Conservation (phyloP, 169 alveolate genomes). For the Plasmodium vivax region DNA sequence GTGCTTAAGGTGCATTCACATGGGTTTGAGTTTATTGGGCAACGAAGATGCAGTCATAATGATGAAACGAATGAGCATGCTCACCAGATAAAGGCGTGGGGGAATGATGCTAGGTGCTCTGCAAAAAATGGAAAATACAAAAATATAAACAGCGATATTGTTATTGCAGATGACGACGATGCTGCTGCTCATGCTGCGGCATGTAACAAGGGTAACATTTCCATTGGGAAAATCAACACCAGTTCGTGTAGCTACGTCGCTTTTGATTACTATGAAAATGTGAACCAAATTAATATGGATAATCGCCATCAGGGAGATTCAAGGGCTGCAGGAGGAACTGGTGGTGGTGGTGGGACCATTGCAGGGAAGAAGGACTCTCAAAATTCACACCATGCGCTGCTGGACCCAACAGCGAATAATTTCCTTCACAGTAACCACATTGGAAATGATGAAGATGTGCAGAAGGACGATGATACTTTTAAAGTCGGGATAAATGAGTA, state of each 20-base stretch:
- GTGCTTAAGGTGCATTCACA: slow-evolving; percentile 88
- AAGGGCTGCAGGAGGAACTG: background rate
- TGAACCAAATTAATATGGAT: background rate
- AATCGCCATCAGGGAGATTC: background rate
- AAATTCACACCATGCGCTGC: background rate
- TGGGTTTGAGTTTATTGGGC: slow-evolving; percentile 74
- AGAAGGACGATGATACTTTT: background rate
- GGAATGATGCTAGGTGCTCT: background rate
- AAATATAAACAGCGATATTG: slow-evolving; percentile 50
- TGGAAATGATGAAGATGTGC: slow-evolving; percentile 26
- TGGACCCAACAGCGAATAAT: background rate
- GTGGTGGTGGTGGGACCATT: background rate
- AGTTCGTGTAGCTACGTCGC: slow-evolving; percentile 35
- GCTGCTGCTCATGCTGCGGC: background rate
- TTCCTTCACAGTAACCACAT: background rate
- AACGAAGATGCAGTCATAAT: slow-evolving; percentile 21
- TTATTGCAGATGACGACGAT: slow-evolving; percentile 10
- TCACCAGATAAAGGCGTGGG: background rate
- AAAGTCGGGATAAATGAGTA: slow-evolving; percentile 17
- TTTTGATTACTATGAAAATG: slow-evolving; percentile 59
- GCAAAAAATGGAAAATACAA: slow-evolving; percentile 16
- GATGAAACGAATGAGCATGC: slow-evolving; percentile 3
- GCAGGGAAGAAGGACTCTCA: background rate
- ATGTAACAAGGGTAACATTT: background rate
- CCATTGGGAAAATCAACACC: slow-evolving; percentile 15